A percentile compares a stretch with the other conserved stretches of the same genome.
Evolutionary conservation across 352 stramenopile genomes (phyloP).

Genomic region (Salisapilia sapeloensis): DNA sequence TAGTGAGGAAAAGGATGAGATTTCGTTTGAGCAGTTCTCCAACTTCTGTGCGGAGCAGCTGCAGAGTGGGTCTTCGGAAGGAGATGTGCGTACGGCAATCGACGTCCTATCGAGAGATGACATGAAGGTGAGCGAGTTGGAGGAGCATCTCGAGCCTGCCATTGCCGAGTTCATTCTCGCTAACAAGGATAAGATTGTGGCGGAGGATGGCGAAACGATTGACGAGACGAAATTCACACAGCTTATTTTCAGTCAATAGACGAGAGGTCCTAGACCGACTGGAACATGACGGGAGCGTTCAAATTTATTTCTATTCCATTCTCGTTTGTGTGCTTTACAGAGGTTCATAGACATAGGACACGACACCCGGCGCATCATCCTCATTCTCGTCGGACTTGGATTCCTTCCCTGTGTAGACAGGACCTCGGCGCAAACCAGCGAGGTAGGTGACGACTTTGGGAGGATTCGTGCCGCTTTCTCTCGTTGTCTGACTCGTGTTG

Average conservation of each 20-base stretch:
- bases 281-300: too few species aligned
- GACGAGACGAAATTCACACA: constrained; percentile 62
- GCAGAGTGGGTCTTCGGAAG: constrained; percentile 67
- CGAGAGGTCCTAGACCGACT: too few species aligned
- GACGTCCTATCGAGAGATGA: constrained; percentile 59
- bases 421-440: constrained; percentile 32
- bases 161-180: constrained; percentile 73
- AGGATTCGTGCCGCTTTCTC: constrained; percentile 71
- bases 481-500: constrained; percentile 64
- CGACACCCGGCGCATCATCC: constrained; percentile 3
- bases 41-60: constrained; percentile 80
- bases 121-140: constrained; percentile 59
- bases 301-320: too few species aligned
- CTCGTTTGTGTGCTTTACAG: too few species aligned
- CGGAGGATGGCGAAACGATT: constrained; percentile 31
- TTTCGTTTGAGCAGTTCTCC: constrained; percentile 73
- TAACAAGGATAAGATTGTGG: constrained; percentile 28
- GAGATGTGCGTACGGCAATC: constrained; percentile 68
- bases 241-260: constrained; percentile 70
- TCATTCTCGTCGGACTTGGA: constrained; percentile 10
- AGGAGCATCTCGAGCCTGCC: constrained; percentile 61
- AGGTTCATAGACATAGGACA: too few species aligned
- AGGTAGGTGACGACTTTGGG: constrained; percentile 64
- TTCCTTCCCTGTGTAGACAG: constrained; percentile 8
- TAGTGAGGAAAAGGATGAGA: constrained; percentile 66